Conservation (phyloP, 768 basidiomycete species). For the Hypholoma fasciculare region DNA sequence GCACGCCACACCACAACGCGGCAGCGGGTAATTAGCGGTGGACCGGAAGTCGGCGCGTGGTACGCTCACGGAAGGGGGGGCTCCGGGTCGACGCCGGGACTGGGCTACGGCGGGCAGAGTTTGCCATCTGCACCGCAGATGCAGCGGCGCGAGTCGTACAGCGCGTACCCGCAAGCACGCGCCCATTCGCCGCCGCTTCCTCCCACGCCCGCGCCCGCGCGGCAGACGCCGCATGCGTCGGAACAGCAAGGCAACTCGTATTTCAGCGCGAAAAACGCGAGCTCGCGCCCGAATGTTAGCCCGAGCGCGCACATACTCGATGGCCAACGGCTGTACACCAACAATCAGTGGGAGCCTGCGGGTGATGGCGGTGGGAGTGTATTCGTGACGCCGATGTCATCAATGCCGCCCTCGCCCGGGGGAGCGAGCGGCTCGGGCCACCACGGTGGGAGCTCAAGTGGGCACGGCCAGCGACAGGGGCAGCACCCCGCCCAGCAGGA, state of each 20-base stretch:
- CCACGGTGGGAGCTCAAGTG: not conserved
- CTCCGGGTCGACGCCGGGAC: not conserved
- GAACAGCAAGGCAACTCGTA: not conserved
- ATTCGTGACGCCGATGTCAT: constrained; percentile 9
- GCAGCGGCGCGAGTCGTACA: not conserved
- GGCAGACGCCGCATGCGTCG: not conserved
- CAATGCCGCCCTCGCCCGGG: constrained; percentile 4
- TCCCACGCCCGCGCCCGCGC: not conserved
- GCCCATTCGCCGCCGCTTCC: not conserved
- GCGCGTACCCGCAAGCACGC: not conserved
- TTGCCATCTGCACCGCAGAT: not conserved
- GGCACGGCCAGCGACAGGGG: not conserved
- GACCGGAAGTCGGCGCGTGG: constrained; percentile 5
- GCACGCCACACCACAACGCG: constrained; percentile 2
- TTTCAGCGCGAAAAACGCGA: not conserved
- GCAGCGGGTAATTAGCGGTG: constrained; percentile 4
- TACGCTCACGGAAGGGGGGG: not conserved
- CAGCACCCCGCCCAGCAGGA: not conserved
- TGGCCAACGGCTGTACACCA: not conserved
- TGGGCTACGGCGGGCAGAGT: no score
- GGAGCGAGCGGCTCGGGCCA: not conserved
- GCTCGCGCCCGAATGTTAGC: not conserved
- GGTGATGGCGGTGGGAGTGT: not conserved
- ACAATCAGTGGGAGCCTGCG: not conserved
- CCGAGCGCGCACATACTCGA: not conserved